Percentiles rank a stretch among this genome's conserved stretches.
These are phyloP conservation scores for Fraxinus ornus DNA, from an alignment of 305 asterid genomes.

Conservation along the genomic window DNA sequence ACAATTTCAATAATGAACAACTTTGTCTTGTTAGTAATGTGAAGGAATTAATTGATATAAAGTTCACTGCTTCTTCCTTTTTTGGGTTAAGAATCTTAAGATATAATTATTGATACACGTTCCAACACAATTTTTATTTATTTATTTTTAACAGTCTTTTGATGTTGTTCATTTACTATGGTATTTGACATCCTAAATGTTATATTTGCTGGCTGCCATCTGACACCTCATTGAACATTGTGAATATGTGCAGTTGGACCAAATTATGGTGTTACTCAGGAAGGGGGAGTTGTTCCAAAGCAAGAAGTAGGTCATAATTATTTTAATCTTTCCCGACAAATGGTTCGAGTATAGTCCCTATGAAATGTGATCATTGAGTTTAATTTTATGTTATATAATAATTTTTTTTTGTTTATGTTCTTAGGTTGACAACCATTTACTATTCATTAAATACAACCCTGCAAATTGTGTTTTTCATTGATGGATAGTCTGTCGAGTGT, in stretches of 20 bases:
- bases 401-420: background rate
- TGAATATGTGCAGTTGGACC: slow-evolving; percentile 37
- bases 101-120: background rate
- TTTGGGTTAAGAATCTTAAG: background rate
- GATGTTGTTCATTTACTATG: slow-evolving; percentile 1
- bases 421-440: background rate
- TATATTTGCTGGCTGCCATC: slow-evolving; percentile 16
- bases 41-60: background rate
- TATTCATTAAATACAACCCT: background rate
- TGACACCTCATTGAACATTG: slow-evolving; percentile 23
- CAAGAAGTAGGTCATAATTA: slow-evolving; percentile 44
- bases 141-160: background rate
- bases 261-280: slow-evolving; percentile 30
- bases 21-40: background rate
- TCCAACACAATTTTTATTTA: background rate
- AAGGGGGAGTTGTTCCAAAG: slow-evolving; percentile 32
- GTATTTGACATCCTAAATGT: background rate
- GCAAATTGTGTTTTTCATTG: background rate
- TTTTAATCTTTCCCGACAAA: slow-evolving; percentile 6
- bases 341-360: slow-evolving; percentile 26
- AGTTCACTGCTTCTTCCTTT: background rate
- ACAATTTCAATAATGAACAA: background rate
- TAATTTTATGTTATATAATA: background rate
- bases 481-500: background rate
- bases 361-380: background rate